Evolutionary conservation across 2,329 filamentous ascomycete genomes (phyloP).

Genomic region (Ampelomyces quisqualis): DNA sequence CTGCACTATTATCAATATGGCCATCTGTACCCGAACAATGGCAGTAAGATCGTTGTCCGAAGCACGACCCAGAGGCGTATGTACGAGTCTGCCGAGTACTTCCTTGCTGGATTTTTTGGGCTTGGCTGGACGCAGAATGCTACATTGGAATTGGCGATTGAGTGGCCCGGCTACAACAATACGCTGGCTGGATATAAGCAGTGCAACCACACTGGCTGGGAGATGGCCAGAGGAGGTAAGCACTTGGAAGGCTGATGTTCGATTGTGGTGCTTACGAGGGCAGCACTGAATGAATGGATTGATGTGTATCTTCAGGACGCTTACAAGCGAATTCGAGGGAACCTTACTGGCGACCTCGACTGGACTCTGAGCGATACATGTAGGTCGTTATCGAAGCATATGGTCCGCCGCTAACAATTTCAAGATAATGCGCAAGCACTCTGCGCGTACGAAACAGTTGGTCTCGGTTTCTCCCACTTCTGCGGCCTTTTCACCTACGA

Average conservation of each 20-base stretch:
- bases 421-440: constrained; percentile 67
- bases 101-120: constrained; percentile 76
- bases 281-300: constrained; percentile 62
- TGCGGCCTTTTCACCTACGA: constrained; percentile 73
- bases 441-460: constrained; percentile 77
- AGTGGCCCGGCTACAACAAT: constrained; percentile 65
- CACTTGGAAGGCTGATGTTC: too few relatives aligned
- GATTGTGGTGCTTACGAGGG: constrained; percentile 20
- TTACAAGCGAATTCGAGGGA: constrained; percentile 58
- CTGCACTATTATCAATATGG: constrained; percentile 73
- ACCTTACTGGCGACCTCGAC: constrained; percentile 47
- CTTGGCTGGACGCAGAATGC: constrained; percentile 71
- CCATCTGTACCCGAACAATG: constrained; percentile 66
- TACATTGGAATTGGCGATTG: constrained; percentile 71
- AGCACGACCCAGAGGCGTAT: constrained; percentile 77
- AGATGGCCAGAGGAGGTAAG: constrained; percentile 52
- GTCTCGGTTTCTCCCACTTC: constrained; percentile 72
- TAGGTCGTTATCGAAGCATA: constrained; percentile 25
- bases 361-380: constrained; percentile 41
- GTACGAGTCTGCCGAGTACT: constrained; percentile 75
- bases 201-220: constrained; percentile 62
- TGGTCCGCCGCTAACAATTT: constrained; percentile 12
- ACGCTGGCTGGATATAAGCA: constrained; percentile 67
- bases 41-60: constrained; percentile 70
- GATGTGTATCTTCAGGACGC: constrained; percentile 66